phyloP scores from a whole-genome alignment of 176 grass and related monocot species.

The Bolboschoenus planiculmis region DNA sequence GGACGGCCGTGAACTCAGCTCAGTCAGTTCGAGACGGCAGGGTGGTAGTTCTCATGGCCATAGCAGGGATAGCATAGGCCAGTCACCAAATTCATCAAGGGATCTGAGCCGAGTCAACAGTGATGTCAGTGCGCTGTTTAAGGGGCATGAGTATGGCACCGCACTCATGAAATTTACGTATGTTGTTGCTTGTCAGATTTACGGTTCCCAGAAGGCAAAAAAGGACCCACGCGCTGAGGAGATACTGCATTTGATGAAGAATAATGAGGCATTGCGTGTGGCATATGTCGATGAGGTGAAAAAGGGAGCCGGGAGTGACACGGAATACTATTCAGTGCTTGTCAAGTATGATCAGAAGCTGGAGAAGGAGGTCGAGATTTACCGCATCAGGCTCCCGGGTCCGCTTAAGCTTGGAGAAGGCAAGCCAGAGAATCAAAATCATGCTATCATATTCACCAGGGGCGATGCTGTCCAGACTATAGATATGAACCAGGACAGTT shows the following conservation, averaged over 20 bases:
- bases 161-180: slow-evolving; percentile 95
- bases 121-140: slow-evolving; percentile 67
- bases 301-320: slow-evolving; percentile 25
- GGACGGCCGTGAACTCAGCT: slow-evolving; percentile 60
- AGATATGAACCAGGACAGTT: slow-evolving; percentile 95
- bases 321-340: slow-evolving; percentile 73
- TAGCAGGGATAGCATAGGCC: slow-evolving; percentile 34
- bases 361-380: slow-evolving; percentile 83
- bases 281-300: slow-evolving; percentile 84
- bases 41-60: slow-evolving; percentile 33
- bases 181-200: slow-evolving; percentile 96
- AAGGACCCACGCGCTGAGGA: slow-evolving; percentile 69
- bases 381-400: slow-evolving; percentile 75
- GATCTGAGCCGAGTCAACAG: slow-evolving; percentile 58
- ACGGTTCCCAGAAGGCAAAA: slow-evolving; percentile 82
- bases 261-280: slow-evolving; percentile 83
- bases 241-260: slow-evolving; percentile 91
- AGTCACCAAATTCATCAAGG: slow-evolving; percentile 37
- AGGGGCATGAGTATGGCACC: slow-evolving; percentile 84
- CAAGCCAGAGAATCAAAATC: slow-evolving; percentile 91
- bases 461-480: slow-evolving; percentile 90
- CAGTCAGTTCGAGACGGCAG: slow-evolving; percentile 40
- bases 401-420: slow-evolving; percentile 82
- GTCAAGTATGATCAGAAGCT: slow-evolving; percentile 75
- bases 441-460: slow-evolving; percentile 94